A percentile compares a stretch with the other conserved stretches of the same genome.
Evolutionary conservation across 1,139 yeast species (phyloP).

Genomic region (Candida dubliniensis): DNA sequence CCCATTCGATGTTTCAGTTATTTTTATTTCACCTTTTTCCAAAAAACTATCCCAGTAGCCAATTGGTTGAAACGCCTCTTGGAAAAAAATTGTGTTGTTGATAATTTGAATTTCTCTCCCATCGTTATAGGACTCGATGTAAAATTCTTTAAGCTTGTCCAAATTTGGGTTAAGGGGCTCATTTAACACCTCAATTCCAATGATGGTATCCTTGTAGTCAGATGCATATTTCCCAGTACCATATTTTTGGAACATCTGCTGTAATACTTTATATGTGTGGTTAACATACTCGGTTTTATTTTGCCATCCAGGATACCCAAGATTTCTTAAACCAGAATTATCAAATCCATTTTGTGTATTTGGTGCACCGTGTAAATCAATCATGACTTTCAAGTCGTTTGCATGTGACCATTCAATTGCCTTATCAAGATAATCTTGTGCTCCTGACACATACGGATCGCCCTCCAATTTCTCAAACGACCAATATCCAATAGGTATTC

Average conservation of each 20-base stretch:
- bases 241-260: slow-evolving; percentile 44
- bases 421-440: slow-evolving; percentile 50
- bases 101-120: slow-evolving; percentile 35
- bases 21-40: slow-evolving; percentile 23
- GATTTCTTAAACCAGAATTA: slow-evolving; percentile 58
- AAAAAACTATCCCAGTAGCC: slow-evolving; percentile 53
- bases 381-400: slow-evolving; percentile 54
- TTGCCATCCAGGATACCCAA: slow-evolving; percentile 52
- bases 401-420: slow-evolving; percentile 57
- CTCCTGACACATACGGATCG: slow-evolving; percentile 64
- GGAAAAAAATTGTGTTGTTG: slow-evolving; percentile 51
- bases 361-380: slow-evolving; percentile 66
- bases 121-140: slow-evolving; percentile 40
- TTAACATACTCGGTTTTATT: slow-evolving; percentile 39
- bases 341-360: slow-evolving; percentile 75
- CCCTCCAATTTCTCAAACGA: slow-evolving; percentile 48
- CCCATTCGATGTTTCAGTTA: slow-evolving; percentile 6
- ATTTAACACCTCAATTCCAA: slow-evolving; percentile 64
- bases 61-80: slow-evolving; percentile 55
- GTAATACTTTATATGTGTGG: slow-evolving; percentile 44
- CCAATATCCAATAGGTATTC: slow-evolving; percentile 72
- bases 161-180: slow-evolving; percentile 58
- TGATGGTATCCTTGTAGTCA: slow-evolving; percentile 47
- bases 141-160: slow-evolving; percentile 38
- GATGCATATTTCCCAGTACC: slow-evolving; percentile 32